These are phyloP conservation scores for Mediolabrus comicus DNA, from an alignment of 108 stramenopile genomes.

Conservation along the genomic window DNA sequence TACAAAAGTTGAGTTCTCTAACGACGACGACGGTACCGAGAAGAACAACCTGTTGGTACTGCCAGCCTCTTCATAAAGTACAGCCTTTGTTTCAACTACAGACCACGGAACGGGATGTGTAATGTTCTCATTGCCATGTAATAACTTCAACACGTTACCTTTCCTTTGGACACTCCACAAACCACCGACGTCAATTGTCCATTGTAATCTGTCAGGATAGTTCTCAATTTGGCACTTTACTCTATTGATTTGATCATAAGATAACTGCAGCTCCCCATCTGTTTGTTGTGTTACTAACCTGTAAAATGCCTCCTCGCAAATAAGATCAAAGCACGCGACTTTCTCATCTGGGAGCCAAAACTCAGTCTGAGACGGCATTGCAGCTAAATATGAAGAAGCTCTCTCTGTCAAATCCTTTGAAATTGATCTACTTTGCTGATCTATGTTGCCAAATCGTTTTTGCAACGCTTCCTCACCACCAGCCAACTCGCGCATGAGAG, in stretches of 20 bases:
- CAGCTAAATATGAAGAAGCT: slow-evolving; percentile 43
- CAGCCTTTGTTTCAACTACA: background rate
- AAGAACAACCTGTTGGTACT: background rate
- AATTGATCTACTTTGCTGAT: slow-evolving; percentile 69
- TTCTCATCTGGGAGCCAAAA: slow-evolving; percentile 18
- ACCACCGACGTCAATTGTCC: slow-evolving; percentile 68
- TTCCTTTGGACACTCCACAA: slow-evolving; percentile 56
- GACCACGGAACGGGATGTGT: background rate
- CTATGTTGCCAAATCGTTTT: slow-evolving; percentile 56
- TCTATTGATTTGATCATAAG: slow-evolving; percentile 59
- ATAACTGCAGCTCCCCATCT: slow-evolving; percentile 35
- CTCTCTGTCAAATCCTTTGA: slow-evolving; percentile 42
- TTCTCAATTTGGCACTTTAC: slow-evolving; percentile 56
- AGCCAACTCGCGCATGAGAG: slow-evolving; percentile 68
- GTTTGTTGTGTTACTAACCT: slow-evolving; percentile 43
- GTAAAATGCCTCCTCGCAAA: slow-evolving; percentile 68
- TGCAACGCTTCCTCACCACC: slow-evolving; percentile 50
- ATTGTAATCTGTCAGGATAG: slow-evolving; percentile 54
- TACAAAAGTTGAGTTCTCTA: slow-evolving; percentile 1
- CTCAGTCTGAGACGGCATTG: slow-evolving; percentile 26
- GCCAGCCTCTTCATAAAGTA: background rate
- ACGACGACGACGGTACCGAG: background rate
- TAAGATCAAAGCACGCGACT: slow-evolving; percentile 21
- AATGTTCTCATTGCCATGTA: slow-evolving; percentile 2
- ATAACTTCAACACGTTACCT: slow-evolving; percentile 48